Conservation (phyloP, 2,329 filamentous ascomycete species). For the Cladophialophora exuberans region DNA sequence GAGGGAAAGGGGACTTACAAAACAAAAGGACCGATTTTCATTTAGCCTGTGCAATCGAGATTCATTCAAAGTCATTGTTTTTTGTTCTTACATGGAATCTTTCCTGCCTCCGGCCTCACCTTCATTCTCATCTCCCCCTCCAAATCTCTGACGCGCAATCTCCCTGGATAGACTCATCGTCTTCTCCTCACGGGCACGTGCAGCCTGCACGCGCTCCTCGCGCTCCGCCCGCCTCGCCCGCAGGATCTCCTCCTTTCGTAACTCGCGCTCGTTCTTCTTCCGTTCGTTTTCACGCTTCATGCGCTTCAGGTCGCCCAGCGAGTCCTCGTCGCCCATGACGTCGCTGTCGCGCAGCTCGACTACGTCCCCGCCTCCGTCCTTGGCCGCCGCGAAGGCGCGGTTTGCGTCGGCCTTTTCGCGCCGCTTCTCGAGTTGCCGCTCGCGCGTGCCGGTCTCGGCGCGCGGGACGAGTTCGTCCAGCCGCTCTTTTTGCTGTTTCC, state of each 20-base stretch:
- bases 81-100: not conserved
- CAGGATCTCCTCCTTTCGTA: slow-evolving; percentile 77
- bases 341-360: slow-evolving; percentile 75
- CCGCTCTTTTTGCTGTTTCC: slow-evolving; percentile 67
- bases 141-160: slow-evolving; percentile 79
- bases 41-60: no score
- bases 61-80: no score
- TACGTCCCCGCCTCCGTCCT: slow-evolving; percentile 49
- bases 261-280: slow-evolving; percentile 82
- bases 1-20: no score
- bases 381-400: slow-evolving; percentile 67
- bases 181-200: slow-evolving; percentile 76
- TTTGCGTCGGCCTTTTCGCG: slow-evolving; percentile 72
- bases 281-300: slow-evolving; percentile 67
- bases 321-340: slow-evolving; percentile 68
- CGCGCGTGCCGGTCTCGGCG: slow-evolving; percentile 79
- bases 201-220: slow-evolving; percentile 72
- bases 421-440: slow-evolving; percentile 85
- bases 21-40: no score
- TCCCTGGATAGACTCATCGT: slow-evolving; percentile 81
- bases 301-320: slow-evolving; percentile 66
- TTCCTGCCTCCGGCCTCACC: not conserved
- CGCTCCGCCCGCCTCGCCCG: slow-evolving; percentile 76
- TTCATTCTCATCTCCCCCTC: slow-evolving; percentile 38
- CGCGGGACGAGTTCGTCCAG: slow-evolving; percentile 82